Evolutionary conservation across 192 early-diverging fungal genomes (phyloP).

Genomic region (Rhizophagus prolifer): DNA sequence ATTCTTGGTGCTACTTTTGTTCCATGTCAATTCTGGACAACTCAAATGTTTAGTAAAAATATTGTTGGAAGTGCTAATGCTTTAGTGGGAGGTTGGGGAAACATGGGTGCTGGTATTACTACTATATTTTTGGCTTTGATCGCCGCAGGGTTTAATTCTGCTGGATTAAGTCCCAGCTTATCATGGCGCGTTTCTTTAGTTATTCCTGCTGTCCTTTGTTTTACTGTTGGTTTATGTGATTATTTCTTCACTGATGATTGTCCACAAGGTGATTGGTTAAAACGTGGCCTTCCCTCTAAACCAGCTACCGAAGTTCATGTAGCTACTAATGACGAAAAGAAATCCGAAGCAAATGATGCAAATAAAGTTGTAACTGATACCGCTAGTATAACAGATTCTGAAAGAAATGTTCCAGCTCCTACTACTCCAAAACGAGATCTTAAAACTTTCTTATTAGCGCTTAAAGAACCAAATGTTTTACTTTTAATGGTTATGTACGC

Average conservation of each 20-base stretch:
- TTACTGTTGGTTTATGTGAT: conserved; percentile 34
- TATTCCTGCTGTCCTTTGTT: conserved; percentile 39
- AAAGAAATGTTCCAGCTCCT: background rate
- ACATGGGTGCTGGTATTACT: conserved; percentile 64
- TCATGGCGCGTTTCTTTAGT: conserved; percentile 55
- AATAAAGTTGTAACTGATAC: conserved; percentile 24
- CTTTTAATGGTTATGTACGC: conserved; percentile 59
- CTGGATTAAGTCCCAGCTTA: conserved; percentile 29
- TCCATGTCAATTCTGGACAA: conserved; percentile 72
- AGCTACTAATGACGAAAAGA: conserved; percentile 36
- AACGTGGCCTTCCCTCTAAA: conserved; percentile 13
- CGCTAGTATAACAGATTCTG: conserved; percentile 44
- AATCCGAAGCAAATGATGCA: conserved; percentile 42
- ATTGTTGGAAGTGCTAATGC: conserved; percentile 72
- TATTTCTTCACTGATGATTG: conserved; percentile 46
- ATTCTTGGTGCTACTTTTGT: conserved; percentile 67
- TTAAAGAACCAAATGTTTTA: conserved; percentile 41
- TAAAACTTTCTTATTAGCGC: conserved; percentile 8
- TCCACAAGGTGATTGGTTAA: conserved; percentile 38
- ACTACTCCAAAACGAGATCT: background rate
- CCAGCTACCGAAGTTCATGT: conserved; percentile 20
- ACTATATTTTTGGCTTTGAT: conserved; percentile 60
- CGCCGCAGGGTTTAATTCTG: conserved; percentile 34
- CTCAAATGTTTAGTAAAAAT: conserved; percentile 52
- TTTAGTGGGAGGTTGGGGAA: conserved; percentile 67